These are phyloP conservation scores for Heterobasidion annosum DNA, from an alignment of 1,284 basidiomycete genomes.

Conservation along the genomic window DNA sequence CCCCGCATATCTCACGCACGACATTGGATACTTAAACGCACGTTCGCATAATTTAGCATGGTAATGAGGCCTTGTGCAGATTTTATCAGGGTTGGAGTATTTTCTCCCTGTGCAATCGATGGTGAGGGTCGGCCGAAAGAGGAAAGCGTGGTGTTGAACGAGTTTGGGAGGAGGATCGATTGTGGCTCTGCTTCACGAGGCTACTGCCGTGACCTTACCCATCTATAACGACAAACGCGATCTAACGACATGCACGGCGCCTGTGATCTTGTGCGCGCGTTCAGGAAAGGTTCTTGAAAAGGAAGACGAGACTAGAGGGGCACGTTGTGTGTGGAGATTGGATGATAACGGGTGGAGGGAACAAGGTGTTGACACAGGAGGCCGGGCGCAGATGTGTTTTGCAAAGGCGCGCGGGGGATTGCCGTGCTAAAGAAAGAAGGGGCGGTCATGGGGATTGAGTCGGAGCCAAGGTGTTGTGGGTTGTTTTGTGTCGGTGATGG, in stretches of 20 bases:
- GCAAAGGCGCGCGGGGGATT: too few relatives aligned
- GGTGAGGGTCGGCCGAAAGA: too few relatives aligned
- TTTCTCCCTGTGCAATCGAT: too few relatives aligned
- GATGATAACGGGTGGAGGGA: not conserved
- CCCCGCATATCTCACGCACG: too few relatives aligned
- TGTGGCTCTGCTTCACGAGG: too few relatives aligned
- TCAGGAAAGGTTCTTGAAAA: not conserved
- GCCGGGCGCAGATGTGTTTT: not conserved
- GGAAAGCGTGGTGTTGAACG: too few relatives aligned
- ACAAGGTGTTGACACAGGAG: not conserved
- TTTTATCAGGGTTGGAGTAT: too few relatives aligned
- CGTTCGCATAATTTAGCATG: not conserved
- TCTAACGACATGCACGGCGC: too few relatives aligned
- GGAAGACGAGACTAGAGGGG: not conserved
- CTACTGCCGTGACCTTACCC: too few relatives aligned
- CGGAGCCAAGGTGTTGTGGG: not conserved
- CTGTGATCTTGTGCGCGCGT: not conserved
- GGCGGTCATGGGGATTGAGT: not conserved
- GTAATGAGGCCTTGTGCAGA: too few relatives aligned
- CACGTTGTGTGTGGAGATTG: conserved; percentile 4
- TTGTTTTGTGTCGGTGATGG: not conserved
- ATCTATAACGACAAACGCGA: too few relatives aligned
- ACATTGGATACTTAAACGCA: not conserved
- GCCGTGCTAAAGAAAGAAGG: not conserved
- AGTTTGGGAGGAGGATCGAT: too few relatives aligned